Conservation (phyloP, 169 alveolate species). For the Amoebophrya sp. region DNA sequence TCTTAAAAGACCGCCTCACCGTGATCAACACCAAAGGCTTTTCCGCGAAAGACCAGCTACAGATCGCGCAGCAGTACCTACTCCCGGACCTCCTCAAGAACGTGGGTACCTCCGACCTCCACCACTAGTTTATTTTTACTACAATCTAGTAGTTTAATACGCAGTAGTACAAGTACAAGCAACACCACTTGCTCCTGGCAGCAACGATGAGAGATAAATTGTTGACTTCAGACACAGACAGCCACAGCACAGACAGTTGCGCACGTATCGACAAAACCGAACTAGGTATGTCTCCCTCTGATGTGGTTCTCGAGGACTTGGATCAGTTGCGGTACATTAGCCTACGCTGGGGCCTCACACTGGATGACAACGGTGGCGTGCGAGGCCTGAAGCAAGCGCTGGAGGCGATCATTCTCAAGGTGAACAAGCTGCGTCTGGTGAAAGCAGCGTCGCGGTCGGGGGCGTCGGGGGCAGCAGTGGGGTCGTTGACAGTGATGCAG, state of each 20-base stretch:
- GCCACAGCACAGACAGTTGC: no score
- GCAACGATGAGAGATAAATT: no score
- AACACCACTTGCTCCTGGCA: no score
- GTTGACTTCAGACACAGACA: no score
- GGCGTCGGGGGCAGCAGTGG: no score
- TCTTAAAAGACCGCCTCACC: neutral
- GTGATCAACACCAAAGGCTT: neutral
- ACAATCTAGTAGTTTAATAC: no score
- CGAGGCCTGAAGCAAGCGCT: neutral
- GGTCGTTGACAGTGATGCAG: no score
- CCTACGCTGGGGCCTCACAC: neutral
- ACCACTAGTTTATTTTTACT: no score
- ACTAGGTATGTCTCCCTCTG: neutral
- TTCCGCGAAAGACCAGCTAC: neutral
- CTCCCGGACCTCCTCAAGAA: neutral
- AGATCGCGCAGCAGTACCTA: neutral
- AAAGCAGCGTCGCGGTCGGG: no score
- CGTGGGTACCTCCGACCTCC: no score
- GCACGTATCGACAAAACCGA: no score
- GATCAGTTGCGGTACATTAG: neutral
- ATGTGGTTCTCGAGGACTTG: neutral
- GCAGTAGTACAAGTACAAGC: no score
- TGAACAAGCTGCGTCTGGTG: neutral
- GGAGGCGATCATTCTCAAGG: neutral
- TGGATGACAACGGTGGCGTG: neutral